Percentiles rank a stretch among this genome's conserved stretches.
Evolutionary conservation across 306 rosid species (phyloP).

Genomic region (Bauhinia variegata): DNA sequence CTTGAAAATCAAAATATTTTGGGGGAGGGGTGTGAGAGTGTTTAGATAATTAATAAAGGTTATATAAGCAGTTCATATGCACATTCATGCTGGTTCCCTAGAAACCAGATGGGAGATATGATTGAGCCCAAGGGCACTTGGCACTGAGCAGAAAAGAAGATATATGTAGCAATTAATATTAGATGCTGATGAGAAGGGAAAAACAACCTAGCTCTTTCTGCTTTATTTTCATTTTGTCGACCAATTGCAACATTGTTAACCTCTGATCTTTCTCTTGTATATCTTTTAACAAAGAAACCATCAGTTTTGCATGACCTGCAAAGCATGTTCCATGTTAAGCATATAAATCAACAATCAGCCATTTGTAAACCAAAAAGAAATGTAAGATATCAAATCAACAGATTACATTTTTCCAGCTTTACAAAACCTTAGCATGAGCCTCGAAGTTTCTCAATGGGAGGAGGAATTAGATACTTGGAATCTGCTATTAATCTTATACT

Average conservation of each 20-base stretch:
- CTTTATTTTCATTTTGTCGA: conserved; percentile 77
- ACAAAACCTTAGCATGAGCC: neutral
- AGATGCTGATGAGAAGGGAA: conserved; percentile 2
- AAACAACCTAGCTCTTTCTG: conserved; percentile 76
- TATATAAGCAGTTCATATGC: conserved; percentile 17
- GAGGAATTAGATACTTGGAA: neutral
- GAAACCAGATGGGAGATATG: conserved; percentile 7
- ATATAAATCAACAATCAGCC: neutral
- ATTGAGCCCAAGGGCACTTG: neutral
- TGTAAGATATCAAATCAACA: neutral
- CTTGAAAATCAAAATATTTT: neutral
- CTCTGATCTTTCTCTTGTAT: conserved; percentile 71
- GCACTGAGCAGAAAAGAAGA: neutral
- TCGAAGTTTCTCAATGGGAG: neutral
- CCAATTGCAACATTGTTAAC: conserved; percentile 82
- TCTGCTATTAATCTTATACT: no score
- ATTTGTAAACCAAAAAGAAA: neutral
- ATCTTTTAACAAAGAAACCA: conserved; percentile 79
- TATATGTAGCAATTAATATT: conserved; percentile 13
- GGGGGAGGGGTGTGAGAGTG: neutral
- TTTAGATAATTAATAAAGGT: neutral
- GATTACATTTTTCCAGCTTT: neutral
- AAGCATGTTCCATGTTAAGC: conserved; percentile 31
- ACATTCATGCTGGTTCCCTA: neutral
- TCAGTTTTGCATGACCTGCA: conserved; percentile 77